Conservation (phyloP, 2,329 filamentous ascomycete genomes). For the Davidsoniella eucalypti region DNA sequence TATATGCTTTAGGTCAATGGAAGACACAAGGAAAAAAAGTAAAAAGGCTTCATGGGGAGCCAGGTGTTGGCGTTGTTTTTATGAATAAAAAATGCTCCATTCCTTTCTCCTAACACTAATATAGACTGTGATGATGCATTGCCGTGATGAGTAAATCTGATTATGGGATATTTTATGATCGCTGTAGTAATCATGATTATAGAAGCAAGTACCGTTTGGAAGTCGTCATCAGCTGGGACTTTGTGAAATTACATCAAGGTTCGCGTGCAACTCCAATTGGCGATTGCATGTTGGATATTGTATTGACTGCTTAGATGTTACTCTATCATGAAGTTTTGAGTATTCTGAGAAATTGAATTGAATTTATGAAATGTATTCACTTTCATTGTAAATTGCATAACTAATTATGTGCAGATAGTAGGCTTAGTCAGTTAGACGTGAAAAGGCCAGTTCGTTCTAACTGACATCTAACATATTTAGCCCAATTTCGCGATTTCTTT, state of each 20-base stretch:
- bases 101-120: constrained; percentile 1
- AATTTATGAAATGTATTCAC: neutral
- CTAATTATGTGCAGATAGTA: no score
- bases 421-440: no score
- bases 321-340: neutral
- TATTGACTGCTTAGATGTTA: neutral
- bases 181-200: no score
- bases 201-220: no score
- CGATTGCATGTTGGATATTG: neutral
- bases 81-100: constrained; percentile 7
- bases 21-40: constrained; percentile 8
- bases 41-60: constrained; percentile 8
- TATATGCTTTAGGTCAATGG: neutral
- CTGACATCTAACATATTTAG: no score
- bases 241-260: neutral
- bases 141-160: no score
- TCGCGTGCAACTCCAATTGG: no score
- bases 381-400: neutral
- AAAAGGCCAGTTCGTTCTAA: no score
- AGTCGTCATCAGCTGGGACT: neutral
- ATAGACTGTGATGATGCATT: no score
- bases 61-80: constrained; percentile 8
- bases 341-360: neutral
- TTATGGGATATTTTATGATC: no score
- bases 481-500: no score